These are phyloP conservation scores for Taiozyma sp. DNA, from an alignment of 1,139 yeast genomes.

Conservation along the genomic window DNA sequence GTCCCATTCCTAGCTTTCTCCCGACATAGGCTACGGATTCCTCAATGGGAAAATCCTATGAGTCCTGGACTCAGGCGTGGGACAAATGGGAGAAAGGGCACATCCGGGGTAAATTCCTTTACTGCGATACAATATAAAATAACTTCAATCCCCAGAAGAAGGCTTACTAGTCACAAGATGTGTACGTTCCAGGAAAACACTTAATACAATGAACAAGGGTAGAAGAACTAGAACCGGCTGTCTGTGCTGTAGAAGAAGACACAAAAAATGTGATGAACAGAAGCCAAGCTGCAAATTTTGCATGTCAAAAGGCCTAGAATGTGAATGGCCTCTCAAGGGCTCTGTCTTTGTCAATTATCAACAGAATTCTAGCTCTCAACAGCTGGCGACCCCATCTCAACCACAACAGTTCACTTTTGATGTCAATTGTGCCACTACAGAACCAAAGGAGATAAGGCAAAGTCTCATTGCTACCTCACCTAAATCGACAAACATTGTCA, in stretches of 20 bases:
- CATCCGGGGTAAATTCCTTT: not conserved
- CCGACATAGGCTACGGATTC: not conserved
- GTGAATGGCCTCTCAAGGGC: conserved; percentile 35
- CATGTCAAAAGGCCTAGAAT: conserved; percentile 25
- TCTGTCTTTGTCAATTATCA: conserved; percentile 23
- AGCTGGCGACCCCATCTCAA: conserved; percentile 4
- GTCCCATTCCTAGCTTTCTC: not conserved
- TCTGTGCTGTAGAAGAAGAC: conserved; percentile 38
- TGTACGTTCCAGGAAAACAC: not conserved
- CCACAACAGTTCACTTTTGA: not conserved
- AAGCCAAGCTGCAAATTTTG: conserved; percentile 39
- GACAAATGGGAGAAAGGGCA: not conserved
- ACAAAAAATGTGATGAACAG: conserved; percentile 41
- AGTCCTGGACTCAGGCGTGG: not conserved
- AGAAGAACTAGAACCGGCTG: conserved; percentile 42
- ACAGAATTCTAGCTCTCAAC: not conserved
- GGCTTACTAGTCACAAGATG: not conserved
- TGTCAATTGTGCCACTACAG: not conserved
- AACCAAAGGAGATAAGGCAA: not conserved
- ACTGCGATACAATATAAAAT: not conserved
- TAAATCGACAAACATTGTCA: not conserved
- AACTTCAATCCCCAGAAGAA: not conserved
- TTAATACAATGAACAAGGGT: conserved; percentile 4
- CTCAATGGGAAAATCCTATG: not conserved
- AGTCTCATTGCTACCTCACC: not conserved